A percentile compares a stretch with the other conserved stretches of the same genome.
These are phyloP conservation scores for Chloromonas sp. DNA, from an alignment of 163 green algal genomes.

Conservation along the genomic window DNA sequence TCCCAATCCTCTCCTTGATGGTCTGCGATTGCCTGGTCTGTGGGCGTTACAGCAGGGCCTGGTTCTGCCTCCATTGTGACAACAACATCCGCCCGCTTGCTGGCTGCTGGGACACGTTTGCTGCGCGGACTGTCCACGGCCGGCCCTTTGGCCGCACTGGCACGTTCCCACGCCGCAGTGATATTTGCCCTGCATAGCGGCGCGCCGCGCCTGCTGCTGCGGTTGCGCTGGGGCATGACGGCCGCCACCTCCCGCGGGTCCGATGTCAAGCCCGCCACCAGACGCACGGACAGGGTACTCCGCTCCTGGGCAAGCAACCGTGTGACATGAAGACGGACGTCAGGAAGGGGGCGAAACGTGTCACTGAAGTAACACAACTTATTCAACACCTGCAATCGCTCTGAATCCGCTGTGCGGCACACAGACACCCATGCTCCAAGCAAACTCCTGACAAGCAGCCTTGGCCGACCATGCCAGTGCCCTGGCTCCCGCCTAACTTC, in stretches of 20 bases:
- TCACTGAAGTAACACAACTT: background rate
- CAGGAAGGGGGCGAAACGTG: background rate
- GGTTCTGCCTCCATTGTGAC: background rate
- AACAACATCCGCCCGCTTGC: background rate
- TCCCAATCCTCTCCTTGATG: background rate
- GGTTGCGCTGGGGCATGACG: background rate
- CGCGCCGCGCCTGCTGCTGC: background rate
- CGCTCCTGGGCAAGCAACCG: background rate
- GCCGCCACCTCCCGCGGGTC: background rate
- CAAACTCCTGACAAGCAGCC: background rate
- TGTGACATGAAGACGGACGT: background rate
- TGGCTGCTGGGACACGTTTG: background rate
- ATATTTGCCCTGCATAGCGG: background rate
- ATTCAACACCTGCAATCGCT: background rate
- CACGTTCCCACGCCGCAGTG: background rate
- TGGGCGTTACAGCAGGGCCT: too few relatives aligned
- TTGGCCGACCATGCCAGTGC: background rate
- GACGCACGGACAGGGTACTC: background rate
- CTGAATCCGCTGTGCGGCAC: background rate
- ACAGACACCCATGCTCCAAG: background rate
- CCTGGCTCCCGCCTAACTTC: background rate
- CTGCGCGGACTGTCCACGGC: background rate
- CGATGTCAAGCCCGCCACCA: background rate
- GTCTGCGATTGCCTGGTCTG: background rate
- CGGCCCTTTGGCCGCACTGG: background rate